Percentiles rank a stretch among this genome's conserved stretches.
phyloP scores from a whole-genome alignment of 225 moss, liverwort and hornwort genomes.

The Polytrichum formosum region DNA sequence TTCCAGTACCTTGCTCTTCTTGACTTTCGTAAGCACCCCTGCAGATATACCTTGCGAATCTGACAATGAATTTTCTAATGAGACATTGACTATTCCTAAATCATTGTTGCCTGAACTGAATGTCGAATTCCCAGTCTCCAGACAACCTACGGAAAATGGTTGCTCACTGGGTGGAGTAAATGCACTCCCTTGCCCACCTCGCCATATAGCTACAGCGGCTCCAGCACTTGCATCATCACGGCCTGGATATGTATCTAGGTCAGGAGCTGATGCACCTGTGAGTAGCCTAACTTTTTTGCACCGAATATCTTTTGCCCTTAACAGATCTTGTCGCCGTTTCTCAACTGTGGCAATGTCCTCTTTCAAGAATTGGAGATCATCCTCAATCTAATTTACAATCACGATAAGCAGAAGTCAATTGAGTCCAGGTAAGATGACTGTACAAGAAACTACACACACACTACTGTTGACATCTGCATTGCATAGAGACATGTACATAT shows the following conservation, averaged over 20 bases:
- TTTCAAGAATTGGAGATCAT: constrained; percentile 73
- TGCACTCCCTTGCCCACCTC: constrained; percentile 85
- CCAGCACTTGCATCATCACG: constrained; percentile 45
- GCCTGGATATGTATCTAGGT: constrained; percentile 38
- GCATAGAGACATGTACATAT: no score
- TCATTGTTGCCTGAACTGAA: constrained; percentile 14
- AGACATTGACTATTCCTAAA: constrained; percentile 16
- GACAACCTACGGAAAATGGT: constrained; percentile 15
- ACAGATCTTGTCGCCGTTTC: constrained; percentile 56
- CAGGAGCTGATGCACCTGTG: constrained; percentile 31
- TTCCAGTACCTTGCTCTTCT: constrained; percentile 71
- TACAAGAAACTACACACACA: no score
- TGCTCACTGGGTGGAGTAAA: constrained; percentile 29
- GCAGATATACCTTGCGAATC: constrained; percentile 21
- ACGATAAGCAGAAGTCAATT: no score
- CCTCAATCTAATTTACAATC: constrained; percentile 49
- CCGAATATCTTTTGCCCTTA: constrained; percentile 53
- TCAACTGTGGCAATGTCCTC: constrained; percentile 84
- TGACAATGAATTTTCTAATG: constrained; percentile 23
- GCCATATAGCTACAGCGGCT: constrained; percentile 53
- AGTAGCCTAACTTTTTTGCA: constrained; percentile 59
- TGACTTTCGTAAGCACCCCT: constrained; percentile 43
- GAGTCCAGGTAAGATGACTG: no score
- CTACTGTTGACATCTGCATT: no score
- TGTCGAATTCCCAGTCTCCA: constrained; percentile 6